Evolutionary conservation across 2,329 filamentous ascomycete genomes (phyloP), one percentile per base, ranked within the genome.

Genomic region (Microcyclospora tardicrescens): DNA sequence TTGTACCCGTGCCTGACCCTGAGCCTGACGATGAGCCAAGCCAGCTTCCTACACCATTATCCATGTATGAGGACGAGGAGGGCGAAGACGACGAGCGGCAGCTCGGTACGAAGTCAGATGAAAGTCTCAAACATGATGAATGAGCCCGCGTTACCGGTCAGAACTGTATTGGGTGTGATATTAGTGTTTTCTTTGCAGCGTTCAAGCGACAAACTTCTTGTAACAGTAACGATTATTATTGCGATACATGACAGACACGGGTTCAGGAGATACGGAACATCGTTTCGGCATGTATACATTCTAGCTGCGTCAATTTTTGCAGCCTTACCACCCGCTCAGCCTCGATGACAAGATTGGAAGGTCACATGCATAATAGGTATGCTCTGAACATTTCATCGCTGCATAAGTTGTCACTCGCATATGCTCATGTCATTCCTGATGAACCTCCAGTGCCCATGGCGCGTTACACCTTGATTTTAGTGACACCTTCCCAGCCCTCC

Each of bases 401-500:
- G 19, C 19, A 24, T 24, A 8, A 24, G 4, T 24, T 8, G 8
- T 24, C 8, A 24, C 19, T 13, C 33, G 33, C 10, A 15, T 34
- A 5, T 16, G 19, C 10, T 34, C 19, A 19, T 34, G 14, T 16
- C 11, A 34, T 6, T 34, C 33, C 4, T 15, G 11, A 34, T 34
- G 5, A 5, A 5, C 13, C 10, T 15, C 10, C 14, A 5, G 10
- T 15, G 39, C 37, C 40, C 41, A 39, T 16, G 16, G 28, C 3
- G 37, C 19, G 8, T 24, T 8, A 24, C 19, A 24, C 8, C 38
- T 36, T 46, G n/a, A 53, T 41, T 37, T 43, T 48, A 16, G 34
- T 39, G 9, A 57, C 41, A 12, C 53, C 52, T 29, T 54, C 53
- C 55, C 55, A 58, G 6, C 54, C 55, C 33, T 51, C 48, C 16